Percentiles rank a stretch among this genome's conserved stretches.
These are phyloP conservation scores for Pugionium cornutum DNA, from an alignment of 345 rosid genomes.

Conservation along the genomic window DNA sequence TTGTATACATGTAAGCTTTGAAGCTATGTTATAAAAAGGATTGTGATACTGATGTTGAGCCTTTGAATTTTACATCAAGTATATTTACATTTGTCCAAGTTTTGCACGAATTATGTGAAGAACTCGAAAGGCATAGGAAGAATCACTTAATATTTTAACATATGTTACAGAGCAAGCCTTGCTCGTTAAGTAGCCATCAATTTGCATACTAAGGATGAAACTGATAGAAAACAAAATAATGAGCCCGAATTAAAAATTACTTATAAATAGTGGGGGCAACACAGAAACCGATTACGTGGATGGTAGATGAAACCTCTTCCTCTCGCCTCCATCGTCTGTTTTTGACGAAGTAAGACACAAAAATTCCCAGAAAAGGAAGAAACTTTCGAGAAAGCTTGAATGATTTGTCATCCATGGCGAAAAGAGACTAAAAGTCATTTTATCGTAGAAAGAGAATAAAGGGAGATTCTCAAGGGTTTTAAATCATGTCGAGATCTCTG, in stretches of 20 bases:
- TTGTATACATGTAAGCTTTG: not conserved
- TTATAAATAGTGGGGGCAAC: not conserved
- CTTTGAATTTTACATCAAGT: too few relatives aligned
- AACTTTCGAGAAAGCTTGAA: not conserved
- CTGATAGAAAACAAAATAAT: not conserved
- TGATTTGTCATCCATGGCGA: not conserved
- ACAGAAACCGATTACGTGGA: conserved; percentile 14
- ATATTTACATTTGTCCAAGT: too few relatives aligned
- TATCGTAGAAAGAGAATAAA: conserved; percentile 26
- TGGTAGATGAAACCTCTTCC: not conserved
- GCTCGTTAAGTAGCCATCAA: too few relatives aligned
- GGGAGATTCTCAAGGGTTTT: not conserved
- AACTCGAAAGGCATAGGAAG: too few relatives aligned
- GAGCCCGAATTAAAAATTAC: conserved; percentile 14
- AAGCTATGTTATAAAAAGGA: conserved; percentile 8
- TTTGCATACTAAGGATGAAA: not conserved
- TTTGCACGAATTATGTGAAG: too few relatives aligned
- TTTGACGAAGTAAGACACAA: not conserved
- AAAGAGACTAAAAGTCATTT: not conserved
- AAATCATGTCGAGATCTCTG: conserved; percentile 49
- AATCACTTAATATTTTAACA: too few relatives aligned
- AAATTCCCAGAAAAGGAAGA: too few relatives aligned
- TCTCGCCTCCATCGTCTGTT: conserved; percentile 17
- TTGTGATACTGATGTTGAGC: not conserved
- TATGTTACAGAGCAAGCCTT: too few relatives aligned